A percentile compares a stretch with the other conserved stretches of the same genome.
These are phyloP conservation scores for Cercophora sp. DNA, from an alignment of 495 filamentous ascomycete species.

Conservation along the genomic window DNA sequence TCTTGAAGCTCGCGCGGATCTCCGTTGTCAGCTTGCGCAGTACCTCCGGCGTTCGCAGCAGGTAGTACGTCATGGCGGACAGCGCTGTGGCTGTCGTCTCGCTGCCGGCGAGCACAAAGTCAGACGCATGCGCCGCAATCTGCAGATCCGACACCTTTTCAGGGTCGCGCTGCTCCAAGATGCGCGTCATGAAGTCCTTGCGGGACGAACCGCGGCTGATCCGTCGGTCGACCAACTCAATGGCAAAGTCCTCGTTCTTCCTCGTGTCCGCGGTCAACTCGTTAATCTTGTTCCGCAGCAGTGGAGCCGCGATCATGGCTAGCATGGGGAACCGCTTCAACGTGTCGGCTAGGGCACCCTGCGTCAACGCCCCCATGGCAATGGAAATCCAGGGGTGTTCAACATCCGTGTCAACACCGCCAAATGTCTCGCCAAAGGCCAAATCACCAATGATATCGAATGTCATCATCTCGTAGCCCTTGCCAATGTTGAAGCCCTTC, in stretches of 20 bases:
- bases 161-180: slow-evolving; percentile 9
- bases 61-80: slow-evolving; percentile 33
- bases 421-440: slow-evolving; percentile 49
- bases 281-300: slow-evolving; percentile 20
- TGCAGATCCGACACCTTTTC: slow-evolving; percentile 12
- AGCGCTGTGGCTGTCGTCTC: slow-evolving; percentile 47
- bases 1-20: slow-evolving; percentile 35
- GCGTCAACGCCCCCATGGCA: slow-evolving; percentile 18
- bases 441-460: slow-evolving; percentile 51
- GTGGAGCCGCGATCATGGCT: slow-evolving; percentile 12
- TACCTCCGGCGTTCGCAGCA: slow-evolving; percentile 27
- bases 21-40: slow-evolving; percentile 34
- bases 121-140: slow-evolving; percentile 25
- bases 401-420: slow-evolving; percentile 37
- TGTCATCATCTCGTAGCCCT: slow-evolving; percentile 11
- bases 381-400: slow-evolving; percentile 47
- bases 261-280: no score
- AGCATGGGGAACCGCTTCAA: slow-evolving; percentile 12
- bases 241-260: slow-evolving; percentile 17
- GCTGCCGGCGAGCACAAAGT: slow-evolving; percentile 38
- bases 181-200: slow-evolving; percentile 13
- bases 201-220: no score
- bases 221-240: slow-evolving; percentile 13
- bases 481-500: slow-evolving; percentile 14
- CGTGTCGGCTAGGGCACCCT: slow-evolving; percentile 6